These are phyloP conservation scores for Corymbia citriodora DNA, from an alignment of 441 rosid genomes.

Conservation along the genomic window DNA sequence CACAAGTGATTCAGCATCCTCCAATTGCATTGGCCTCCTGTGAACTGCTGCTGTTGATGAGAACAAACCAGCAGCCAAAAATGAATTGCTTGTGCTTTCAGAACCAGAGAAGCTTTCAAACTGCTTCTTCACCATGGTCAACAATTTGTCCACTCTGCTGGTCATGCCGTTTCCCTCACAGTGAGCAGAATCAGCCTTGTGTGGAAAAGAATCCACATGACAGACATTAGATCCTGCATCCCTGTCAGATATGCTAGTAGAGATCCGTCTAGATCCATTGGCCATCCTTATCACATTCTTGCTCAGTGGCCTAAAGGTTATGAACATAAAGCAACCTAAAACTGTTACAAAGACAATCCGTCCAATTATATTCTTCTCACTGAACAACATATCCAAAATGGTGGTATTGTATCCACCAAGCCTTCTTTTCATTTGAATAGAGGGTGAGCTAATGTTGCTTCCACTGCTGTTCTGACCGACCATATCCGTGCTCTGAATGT, in stretches of 20 bases:
- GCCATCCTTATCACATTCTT: constrained; percentile 27
- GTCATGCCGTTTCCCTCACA: constrained; percentile 30
- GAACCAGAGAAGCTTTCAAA: constrained; percentile 30
- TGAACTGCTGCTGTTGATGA: constrained; percentile 24
- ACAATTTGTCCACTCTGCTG: constrained; percentile 38
- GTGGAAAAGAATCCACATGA: constrained; percentile 28
- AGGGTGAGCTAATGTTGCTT: constrained; percentile 35
- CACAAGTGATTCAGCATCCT: constrained; percentile 87
- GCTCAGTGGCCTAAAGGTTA: constrained; percentile 39
- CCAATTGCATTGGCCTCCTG: constrained; percentile 62
- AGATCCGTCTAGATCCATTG: constrained; percentile 26
- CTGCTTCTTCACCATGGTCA: constrained; percentile 33
- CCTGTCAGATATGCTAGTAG: constrained; percentile 20
- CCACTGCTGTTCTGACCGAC: constrained; percentile 35
- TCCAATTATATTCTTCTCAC: constrained; percentile 30
- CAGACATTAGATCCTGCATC: constrained; percentile 27
- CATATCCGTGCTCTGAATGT: constrained; percentile 43
- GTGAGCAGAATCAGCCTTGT: constrained; percentile 25
- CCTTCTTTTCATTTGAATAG: constrained; percentile 57
- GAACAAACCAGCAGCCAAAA: constrained; percentile 37
- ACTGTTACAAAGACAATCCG: constrained; percentile 40
- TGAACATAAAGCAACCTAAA: constrained; percentile 49
- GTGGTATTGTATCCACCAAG: constrained; percentile 37
- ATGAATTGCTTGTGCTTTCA: constrained; percentile 20
- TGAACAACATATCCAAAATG: constrained; percentile 49